Conservation (phyloP, 2,329 filamentous ascomycete genomes). For the Fusarium poae region DNA sequence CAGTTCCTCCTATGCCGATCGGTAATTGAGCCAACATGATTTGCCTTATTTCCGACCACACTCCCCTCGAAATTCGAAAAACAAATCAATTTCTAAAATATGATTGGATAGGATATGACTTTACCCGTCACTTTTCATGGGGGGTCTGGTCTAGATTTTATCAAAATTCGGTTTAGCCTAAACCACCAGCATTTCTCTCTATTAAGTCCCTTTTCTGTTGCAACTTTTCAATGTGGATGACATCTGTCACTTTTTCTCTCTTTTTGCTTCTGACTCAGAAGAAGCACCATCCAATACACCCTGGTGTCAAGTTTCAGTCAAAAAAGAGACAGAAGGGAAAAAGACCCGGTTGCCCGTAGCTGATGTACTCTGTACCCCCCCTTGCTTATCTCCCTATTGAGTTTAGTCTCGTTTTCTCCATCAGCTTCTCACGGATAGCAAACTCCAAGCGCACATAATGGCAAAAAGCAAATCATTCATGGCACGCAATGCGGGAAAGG, state of each 20-base stretch:
- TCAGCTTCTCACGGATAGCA: slow-evolving; percentile 9
- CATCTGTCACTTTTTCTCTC: not conserved
- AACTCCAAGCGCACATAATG: slow-evolving; percentile 32
- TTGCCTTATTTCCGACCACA: slow-evolving; percentile 31
- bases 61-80: slow-evolving; percentile 9
- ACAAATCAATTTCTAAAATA: not conserved
- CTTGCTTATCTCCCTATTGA: not conserved
- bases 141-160: slow-evolving; percentile 29
- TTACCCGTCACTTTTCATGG: slow-evolving; percentile 4
- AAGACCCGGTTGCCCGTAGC: not conserved
- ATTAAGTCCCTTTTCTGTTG: not conserved
- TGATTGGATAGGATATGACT: slow-evolving; percentile 12
- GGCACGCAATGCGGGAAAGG: slow-evolving; percentile 1
- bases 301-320: not conserved
- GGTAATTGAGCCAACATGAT: slow-evolving; percentile 39
- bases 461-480: slow-evolving; percentile 31
- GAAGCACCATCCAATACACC: slow-evolving; percentile 3
- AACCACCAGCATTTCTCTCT: slow-evolving; percentile 4
- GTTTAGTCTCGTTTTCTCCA: slow-evolving; percentile 38
- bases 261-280: slow-evolving; percentile 39
- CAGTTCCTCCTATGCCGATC: slow-evolving; percentile 21
- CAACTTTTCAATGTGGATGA: not conserved
- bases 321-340: not conserved
- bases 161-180: slow-evolving; percentile 39
- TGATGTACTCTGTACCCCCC: not conserved